Conservation (phyloP, 495 filamentous ascomycete species). For the Geoglossum glabrum region DNA sequence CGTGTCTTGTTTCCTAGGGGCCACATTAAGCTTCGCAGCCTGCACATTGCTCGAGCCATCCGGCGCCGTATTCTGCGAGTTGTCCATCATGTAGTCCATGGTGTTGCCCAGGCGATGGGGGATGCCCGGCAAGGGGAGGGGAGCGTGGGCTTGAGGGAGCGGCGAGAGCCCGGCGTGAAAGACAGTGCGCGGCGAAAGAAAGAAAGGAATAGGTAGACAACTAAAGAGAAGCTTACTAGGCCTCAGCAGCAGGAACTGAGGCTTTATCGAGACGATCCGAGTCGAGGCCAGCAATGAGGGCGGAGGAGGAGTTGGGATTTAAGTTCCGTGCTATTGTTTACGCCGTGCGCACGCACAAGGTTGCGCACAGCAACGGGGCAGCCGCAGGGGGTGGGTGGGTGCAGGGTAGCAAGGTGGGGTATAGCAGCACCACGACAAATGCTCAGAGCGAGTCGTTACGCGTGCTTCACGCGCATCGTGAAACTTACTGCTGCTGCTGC, state of each 20-base stretch:
- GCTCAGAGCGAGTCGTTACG: background rate
- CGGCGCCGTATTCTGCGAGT: conserved; percentile 2
- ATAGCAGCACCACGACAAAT: background rate
- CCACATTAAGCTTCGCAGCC: conserved; percentile 35
- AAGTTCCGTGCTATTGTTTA: background rate
- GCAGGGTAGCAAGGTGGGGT: too few relatives aligned
- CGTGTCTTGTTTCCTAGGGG: conserved; percentile 34
- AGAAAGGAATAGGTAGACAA: background rate
- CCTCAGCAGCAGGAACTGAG: background rate
- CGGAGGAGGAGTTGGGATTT: background rate
- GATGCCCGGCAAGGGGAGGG: background rate
- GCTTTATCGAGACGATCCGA: background rate
- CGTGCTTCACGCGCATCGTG: background rate
- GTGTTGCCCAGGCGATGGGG: background rate
- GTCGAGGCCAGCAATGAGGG: background rate
- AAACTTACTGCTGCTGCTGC: background rate
- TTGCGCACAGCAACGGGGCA: conserved; percentile 2
- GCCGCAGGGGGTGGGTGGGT: too few relatives aligned
- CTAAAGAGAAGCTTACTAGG: background rate
- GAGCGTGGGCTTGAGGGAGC: background rate
- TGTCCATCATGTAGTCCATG: conserved; percentile 47
- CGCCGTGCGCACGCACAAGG: background rate
- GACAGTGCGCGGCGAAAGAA: background rate
- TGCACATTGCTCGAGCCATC: conserved; percentile 25
- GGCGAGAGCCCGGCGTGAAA: background rate